phyloP scores from a whole-genome alignment of 1,284 basidiomycete genomes.

The Austropuccinia psidii region DNA sequence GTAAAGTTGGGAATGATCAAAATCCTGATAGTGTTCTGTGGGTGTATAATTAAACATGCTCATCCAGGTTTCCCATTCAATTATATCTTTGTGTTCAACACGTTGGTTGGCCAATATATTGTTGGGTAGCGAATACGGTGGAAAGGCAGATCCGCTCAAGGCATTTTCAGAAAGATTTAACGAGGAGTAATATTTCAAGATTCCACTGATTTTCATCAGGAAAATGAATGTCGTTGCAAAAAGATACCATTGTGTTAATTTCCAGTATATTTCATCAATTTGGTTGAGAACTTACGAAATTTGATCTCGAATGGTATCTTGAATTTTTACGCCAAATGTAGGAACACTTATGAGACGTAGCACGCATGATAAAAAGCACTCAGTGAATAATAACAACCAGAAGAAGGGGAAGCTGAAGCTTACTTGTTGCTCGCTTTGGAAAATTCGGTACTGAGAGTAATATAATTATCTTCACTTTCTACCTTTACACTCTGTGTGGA shows the following conservation, averaged over 20 bases:
- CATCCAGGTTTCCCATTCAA: conserved; percentile 8
- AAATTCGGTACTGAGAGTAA: not conserved
- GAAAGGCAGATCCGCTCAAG: not conserved
- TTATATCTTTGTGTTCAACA: not conserved
- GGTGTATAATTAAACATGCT: conserved; percentile 3
- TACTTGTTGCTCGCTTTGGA: conserved; percentile 4
- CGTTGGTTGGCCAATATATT: not conserved
- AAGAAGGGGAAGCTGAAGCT: not conserved
- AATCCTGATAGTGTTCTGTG: not conserved
- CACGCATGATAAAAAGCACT: too few relatives aligned
- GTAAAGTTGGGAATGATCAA: conserved; percentile 14
- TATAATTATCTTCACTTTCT: conserved; percentile 6
- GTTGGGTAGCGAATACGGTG: not conserved
- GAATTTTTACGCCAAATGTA: conserved; percentile 11
- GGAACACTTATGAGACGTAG: not conserved
- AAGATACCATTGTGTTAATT: not conserved
- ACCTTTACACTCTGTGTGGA: conserved; percentile 3
- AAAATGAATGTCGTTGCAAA: not conserved
- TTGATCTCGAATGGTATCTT: conserved; percentile 15
- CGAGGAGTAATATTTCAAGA: not conserved
- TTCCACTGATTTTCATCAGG: not conserved
- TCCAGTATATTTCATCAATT: too few relatives aligned
- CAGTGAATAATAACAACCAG: not conserved
- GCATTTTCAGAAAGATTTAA: conserved; percentile 10
- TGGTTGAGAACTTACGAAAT: conserved; percentile 18